These are phyloP conservation scores for Nematocida sp. DNA, from an alignment of 371 early-diverging fungal species.

Conservation along the genomic window DNA sequence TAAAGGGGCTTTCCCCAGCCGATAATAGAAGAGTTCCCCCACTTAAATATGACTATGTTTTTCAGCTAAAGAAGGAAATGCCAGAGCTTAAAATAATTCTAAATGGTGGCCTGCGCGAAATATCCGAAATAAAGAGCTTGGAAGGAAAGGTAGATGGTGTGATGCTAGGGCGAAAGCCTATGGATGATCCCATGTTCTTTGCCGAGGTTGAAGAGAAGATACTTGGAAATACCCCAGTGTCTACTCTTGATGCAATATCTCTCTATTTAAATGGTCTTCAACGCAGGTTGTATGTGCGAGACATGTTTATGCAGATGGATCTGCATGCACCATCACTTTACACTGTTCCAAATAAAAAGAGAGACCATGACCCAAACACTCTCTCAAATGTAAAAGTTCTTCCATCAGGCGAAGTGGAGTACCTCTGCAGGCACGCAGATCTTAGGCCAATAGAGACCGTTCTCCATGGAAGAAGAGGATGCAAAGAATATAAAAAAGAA, in stretches of 20 bases:
- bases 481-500: constrained; percentile 60
- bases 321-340: not conserved
- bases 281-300: not conserved
- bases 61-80: constrained; percentile 73
- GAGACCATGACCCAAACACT: constrained; percentile 9
- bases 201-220: constrained; percentile 39
- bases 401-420: not conserved
- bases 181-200: constrained; percentile 67
- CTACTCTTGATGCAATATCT: constrained; percentile 1
- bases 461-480: constrained; percentile 58
- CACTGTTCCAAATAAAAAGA: not conserved
- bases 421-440: constrained; percentile 32
- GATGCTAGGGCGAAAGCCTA: constrained; percentile 70
- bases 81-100: constrained; percentile 74
- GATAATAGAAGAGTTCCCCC: constrained; percentile 79
- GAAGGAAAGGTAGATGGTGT: constrained; percentile 65
- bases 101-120: constrained; percentile 77
- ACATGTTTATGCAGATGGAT: constrained; percentile 3
- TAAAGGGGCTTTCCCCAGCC: constrained; percentile 78
- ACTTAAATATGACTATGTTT: constrained; percentile 76
- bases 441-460: constrained; percentile 59
- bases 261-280: not conserved
- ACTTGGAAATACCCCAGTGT: not conserved
- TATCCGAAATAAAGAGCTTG: constrained; percentile 35
- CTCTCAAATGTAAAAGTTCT: not conserved